Evolutionary conservation across 768 basidiomycete genomes (phyloP).

Genomic region (Agaricus bisporus): DNA sequence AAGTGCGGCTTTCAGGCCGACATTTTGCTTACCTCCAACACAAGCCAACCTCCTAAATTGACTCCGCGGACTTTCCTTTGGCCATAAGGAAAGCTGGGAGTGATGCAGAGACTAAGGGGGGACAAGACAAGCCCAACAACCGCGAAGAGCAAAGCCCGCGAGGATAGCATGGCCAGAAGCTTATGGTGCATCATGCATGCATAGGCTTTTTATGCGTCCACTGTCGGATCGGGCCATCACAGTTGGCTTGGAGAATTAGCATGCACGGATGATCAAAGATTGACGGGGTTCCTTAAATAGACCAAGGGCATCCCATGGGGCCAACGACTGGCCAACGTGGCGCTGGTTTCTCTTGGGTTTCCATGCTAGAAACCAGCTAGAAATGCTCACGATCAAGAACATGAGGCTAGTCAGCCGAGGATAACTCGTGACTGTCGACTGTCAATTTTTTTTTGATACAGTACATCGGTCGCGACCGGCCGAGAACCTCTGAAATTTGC

Average conservation of each 20-base stretch:
- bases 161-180: background rate
- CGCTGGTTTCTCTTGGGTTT: too few species aligned
- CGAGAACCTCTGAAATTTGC: too few species aligned
- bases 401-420: background rate
- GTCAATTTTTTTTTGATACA: too few species aligned
- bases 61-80: conserved; percentile 73
- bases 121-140: background rate
- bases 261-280: background rate
- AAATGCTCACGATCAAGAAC: background rate
- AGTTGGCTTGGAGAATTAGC: background rate
- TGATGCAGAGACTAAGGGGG: background rate
- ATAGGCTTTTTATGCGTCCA: background rate
- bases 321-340: too few species aligned
- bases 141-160: background rate
- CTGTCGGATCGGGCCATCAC: background rate
- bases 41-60: conserved; percentile 64
- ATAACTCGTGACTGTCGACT: background rate
- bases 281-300: background rate
- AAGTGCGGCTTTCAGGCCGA: background rate
- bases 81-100: conserved; percentile 60
- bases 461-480: too few species aligned
- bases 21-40: conserved; percentile 33
- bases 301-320: too few species aligned
- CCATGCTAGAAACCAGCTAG: too few species aligned
- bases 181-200: background rate